These are phyloP conservation scores for Rosellinia necatrix DNA, from an alignment of 2,329 filamentous ascomycete species.

Conservation along the genomic window DNA sequence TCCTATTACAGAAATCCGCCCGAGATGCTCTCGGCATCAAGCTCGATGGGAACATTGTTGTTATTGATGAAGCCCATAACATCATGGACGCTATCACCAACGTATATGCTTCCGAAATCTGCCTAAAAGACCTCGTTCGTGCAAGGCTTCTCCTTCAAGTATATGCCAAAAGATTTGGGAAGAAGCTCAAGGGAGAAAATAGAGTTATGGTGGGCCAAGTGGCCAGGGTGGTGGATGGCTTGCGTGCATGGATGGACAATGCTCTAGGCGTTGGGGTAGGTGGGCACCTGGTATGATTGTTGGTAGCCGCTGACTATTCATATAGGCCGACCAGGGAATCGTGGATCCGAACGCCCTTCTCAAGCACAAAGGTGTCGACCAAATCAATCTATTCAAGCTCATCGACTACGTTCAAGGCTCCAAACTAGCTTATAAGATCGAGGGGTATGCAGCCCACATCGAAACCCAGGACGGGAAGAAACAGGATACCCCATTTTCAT, in stretches of 20 bases:
- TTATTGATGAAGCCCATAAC: slow-evolving; percentile 97
- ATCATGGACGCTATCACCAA: slow-evolving; percentile 92
- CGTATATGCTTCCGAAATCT: slow-evolving; percentile 81
- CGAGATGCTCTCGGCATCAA: slow-evolving; percentile 86
- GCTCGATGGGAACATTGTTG: slow-evolving; percentile 85
- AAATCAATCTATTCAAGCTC: slow-evolving; percentile 91
- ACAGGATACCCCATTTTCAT: slow-evolving; percentile 42
- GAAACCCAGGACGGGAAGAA: slow-evolving; percentile 47
- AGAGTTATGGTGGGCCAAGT: slow-evolving; percentile 89
- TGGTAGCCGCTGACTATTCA: slow-evolving; percentile 25
- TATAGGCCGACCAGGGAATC: slow-evolving; percentile 63
- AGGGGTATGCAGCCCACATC: slow-evolving; percentile 77
- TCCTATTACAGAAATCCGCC: slow-evolving; percentile 84
- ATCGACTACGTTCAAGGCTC: slow-evolving; percentile 88
- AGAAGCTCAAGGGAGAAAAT: slow-evolving; percentile 87
- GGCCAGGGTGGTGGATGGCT: slow-evolving; percentile 79
- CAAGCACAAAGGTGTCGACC: slow-evolving; percentile 84
- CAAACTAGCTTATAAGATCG: slow-evolving; percentile 91
- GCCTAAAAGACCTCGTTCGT: slow-evolving; percentile 71
- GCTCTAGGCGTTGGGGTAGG: slow-evolving; percentile 55
- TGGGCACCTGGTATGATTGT: background rate
- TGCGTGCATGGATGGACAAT: slow-evolving; percentile 69
- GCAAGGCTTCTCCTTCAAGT: slow-evolving; percentile 76
- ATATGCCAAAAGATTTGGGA: slow-evolving; percentile 88
- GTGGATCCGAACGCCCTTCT: slow-evolving; percentile 75